A percentile compares a stretch with the other conserved stretches of the same genome.
Conservation (phyloP, 2,329 filamentous ascomycete species). For the Lecanicillium sp. region DNA sequence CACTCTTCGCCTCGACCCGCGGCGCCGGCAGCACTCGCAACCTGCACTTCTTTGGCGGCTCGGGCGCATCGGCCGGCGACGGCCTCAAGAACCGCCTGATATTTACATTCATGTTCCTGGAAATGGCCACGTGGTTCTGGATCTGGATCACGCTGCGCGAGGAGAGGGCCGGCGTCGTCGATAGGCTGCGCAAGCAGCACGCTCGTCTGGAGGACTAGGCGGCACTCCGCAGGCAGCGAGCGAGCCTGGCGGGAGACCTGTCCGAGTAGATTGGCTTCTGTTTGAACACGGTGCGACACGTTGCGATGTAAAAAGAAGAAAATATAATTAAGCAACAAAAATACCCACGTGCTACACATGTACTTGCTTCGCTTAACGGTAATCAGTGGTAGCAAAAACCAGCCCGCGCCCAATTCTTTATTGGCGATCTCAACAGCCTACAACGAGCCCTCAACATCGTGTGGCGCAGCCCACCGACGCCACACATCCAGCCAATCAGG, state of each 20-base stretch:
- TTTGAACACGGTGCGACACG: background rate
- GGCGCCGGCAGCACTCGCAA: conserved; percentile 23
- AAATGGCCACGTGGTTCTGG: conserved; percentile 86
- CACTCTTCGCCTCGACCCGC: conserved; percentile 29
- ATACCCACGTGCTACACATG: no score
- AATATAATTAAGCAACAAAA: no score
- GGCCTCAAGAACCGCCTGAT: conserved; percentile 76
- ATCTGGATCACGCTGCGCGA: conserved; percentile 64
- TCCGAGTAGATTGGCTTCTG: background rate
- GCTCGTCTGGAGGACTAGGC: conserved; percentile 9
- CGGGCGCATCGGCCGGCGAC: conserved; percentile 48
- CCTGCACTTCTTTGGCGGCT: conserved; percentile 22
- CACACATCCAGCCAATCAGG: no score
- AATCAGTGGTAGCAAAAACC: no score
- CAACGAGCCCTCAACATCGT: background rate
- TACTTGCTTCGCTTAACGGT: no score
- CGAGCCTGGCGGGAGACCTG: no score
- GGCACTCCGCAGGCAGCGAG: no score
- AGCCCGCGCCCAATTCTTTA: background rate
- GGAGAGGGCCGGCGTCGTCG: conserved; percentile 41
- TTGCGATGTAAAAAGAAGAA: background rate
- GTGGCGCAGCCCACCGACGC: no score
- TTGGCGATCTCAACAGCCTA: background rate
- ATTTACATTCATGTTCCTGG: conserved; percentile 78
- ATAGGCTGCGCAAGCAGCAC: conserved; percentile 27